These are phyloP conservation scores for Spiromastix sp. DNA, from an alignment of 2,329 filamentous ascomycete genomes.

Conservation along the genomic window DNA sequence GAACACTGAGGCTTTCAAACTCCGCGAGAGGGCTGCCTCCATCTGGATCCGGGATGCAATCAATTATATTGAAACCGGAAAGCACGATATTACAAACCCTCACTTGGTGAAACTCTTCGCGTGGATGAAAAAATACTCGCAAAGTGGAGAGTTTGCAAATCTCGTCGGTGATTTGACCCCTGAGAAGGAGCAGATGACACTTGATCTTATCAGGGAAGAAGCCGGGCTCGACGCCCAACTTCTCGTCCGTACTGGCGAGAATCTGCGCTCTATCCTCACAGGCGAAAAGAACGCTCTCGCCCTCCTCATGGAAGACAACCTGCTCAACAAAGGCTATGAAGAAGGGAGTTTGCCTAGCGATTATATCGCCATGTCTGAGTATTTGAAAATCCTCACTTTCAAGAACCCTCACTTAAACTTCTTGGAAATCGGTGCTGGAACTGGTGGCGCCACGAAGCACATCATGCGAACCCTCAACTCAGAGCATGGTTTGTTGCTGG, in stretches of 20 bases:
- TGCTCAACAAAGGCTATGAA: background rate
- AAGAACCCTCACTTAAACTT: conserved; percentile 9
- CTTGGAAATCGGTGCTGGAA: conserved; percentile 16
- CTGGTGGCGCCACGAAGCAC: conserved; percentile 7
- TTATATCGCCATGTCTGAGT: background rate
- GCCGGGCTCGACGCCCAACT: background rate
- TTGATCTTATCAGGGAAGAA: background rate
- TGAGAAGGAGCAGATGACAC: background rate
- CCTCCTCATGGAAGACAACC: background rate
- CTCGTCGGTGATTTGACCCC: background rate
- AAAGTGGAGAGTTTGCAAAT: background rate
- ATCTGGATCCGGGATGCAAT: background rate
- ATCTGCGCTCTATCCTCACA: background rate
- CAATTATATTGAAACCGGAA: background rate
- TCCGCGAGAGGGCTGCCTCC: background rate
- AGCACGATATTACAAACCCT: background rate
- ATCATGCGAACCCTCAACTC: conserved; percentile 3
- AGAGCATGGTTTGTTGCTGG: conserved; percentile 2
- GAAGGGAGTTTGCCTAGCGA: background rate
- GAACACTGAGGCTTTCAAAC: too few species aligned
- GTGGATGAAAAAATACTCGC: background rate
- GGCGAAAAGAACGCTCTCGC: background rate
- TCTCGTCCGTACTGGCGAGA: background rate
- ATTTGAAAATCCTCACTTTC: background rate
- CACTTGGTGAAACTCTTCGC: background rate